These are phyloP conservation scores for Scytalidium sp. DNA, from an alignment of 2,329 filamentous ascomycete species.

Conservation along the genomic window DNA sequence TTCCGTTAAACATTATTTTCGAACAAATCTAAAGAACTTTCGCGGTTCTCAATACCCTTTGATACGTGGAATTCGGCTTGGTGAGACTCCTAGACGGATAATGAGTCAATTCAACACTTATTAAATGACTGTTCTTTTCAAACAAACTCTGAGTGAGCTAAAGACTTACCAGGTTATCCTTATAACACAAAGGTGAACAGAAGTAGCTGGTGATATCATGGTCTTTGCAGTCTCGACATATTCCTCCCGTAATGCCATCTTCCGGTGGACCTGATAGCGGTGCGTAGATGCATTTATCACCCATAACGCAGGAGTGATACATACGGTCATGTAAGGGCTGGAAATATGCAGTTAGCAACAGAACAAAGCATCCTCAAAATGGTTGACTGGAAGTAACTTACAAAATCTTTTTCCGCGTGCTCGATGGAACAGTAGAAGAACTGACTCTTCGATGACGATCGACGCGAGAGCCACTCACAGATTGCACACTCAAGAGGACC, in stretches of 20 bases:
- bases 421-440: conserved; percentile 22
- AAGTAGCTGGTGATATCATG: conserved; percentile 18
- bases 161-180: conserved; percentile 18
- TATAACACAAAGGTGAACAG: conserved; percentile 21
- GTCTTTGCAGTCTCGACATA: conserved; percentile 19
- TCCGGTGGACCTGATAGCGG: conserved; percentile 14
- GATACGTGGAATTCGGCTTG: background rate
- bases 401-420: conserved; percentile 23
- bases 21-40: background rate
- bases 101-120: background rate
- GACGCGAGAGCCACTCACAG: conserved; percentile 23
- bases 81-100: background rate
- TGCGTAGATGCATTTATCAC: conserved; percentile 15
- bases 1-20: background rate
- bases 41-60: background rate
- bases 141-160: too few relatives aligned
- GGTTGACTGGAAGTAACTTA: conserved; percentile 5
- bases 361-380: background rate
- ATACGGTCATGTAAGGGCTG: conserved; percentile 19
- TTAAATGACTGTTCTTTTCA: too few relatives aligned
- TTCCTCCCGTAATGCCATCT: conserved; percentile 10
- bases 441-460: conserved; percentile 11
- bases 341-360: background rate
- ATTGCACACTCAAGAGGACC: conserved; percentile 22
- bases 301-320: conserved; percentile 20